Evolutionary conservation across 78 protist species (phyloP).

Genomic region (Creolimax fragrantissima): DNA sequence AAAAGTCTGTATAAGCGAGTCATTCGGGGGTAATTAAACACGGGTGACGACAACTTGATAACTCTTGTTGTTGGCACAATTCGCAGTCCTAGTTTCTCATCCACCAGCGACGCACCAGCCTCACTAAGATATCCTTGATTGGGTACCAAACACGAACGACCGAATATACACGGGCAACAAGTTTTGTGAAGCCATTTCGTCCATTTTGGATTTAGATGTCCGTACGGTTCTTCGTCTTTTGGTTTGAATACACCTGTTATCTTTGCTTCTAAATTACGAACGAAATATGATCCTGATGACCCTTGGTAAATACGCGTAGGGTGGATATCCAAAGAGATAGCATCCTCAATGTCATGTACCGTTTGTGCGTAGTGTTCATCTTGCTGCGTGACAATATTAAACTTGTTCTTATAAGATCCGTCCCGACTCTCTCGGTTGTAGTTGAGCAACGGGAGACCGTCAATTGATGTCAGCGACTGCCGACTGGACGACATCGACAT

Average conservation of each 20-base stretch:
- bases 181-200: constrained; percentile 34
- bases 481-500: too few species aligned
- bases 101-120: constrained; percentile 35
- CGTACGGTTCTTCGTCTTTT: constrained; percentile 47
- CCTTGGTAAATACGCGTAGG: constrained; percentile 23
- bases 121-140: constrained; percentile 43
- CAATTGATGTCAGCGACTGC: too few species aligned
- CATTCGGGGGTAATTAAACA: not conserved
- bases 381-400: too few species aligned
- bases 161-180: constrained; percentile 28
- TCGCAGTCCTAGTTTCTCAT: constrained; percentile 9
- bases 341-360: constrained; percentile 16
- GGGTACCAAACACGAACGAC: constrained; percentile 17
- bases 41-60: not conserved
- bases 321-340: not conserved
- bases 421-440: too few species aligned
- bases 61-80: constrained; percentile 39
- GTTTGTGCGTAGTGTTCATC: too few species aligned
- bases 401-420: too few species aligned
- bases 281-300: constrained; percentile 21
- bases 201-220: constrained; percentile 45
- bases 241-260: constrained; percentile 43
- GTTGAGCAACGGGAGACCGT: too few species aligned
- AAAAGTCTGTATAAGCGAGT: not conserved
- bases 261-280: not conserved